Evolutionary conservation across 306 rosid species (phyloP).

Genomic region (Prunus padus): DNA sequence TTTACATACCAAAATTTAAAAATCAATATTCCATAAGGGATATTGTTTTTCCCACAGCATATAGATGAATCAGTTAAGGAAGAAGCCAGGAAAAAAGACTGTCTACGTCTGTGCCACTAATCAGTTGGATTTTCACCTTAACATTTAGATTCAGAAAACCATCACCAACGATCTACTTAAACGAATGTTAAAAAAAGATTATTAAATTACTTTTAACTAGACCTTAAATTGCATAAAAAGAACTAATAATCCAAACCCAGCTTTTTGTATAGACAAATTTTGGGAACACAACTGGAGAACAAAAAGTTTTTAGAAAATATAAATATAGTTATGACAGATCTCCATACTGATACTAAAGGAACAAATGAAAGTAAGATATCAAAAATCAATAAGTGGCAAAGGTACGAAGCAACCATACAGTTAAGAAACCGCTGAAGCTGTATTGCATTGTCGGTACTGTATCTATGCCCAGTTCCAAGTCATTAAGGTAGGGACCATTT

Average conservation of each 20-base stretch:
- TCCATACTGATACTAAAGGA: not conserved
- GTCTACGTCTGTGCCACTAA: no score
- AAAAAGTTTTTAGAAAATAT: not conserved
- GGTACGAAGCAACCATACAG: slow-evolving; percentile 53
- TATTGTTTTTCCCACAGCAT: no score
- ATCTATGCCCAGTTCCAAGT: slow-evolving; percentile 78
- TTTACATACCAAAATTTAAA: no score
- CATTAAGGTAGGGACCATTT: slow-evolving; percentile 87
- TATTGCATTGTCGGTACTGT: slow-evolving; percentile 84
- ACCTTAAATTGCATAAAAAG: not conserved
- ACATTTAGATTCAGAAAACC: no score
- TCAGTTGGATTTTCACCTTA: no score
- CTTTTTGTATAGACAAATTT: not conserved
- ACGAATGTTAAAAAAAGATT: no score
- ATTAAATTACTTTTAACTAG: no score
- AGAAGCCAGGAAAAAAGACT: no score
- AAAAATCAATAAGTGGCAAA: slow-evolving; percentile 23
- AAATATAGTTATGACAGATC: slow-evolving; percentile 3
- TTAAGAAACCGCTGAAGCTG: slow-evolving; percentile 90
- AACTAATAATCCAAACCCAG: not conserved
- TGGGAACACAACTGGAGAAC: not conserved
- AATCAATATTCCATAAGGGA: no score
- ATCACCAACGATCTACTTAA: no score
- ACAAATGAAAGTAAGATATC: not conserved
- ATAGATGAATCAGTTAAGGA: no score